Base-by-base conservation (phyloP, 2,329 filamentous ascomycete species). In the Epichloe aotearoae region DNA sequence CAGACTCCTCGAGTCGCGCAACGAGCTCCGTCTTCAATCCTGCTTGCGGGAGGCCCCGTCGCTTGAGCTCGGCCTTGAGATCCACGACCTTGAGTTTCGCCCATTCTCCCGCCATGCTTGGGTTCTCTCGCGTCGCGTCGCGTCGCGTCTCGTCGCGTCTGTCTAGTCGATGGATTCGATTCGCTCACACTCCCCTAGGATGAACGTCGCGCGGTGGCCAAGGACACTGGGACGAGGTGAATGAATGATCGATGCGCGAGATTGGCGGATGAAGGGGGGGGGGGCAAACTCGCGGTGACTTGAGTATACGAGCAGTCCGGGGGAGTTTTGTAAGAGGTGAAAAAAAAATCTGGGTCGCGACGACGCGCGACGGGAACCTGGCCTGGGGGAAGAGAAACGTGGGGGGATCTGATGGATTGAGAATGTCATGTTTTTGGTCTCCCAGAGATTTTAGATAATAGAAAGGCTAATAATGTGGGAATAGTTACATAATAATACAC, bases 11-110 rank as follows among this genome's bases (percentile, higher is more conserved):
- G 44, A 91, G 68, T 53, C 83, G 79, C 53, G 83, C 76, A 51
- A 90, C 74, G 45, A 89, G 76, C 53, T 84, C 85, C 23, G 81
- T 75, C 63, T 89, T 86, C 49, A 88, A 73, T 8, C 86, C 86
- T 23, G 78, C 77, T 54, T 81, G 77, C 5, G 80, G 71, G 39
- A 90, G 76, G n/a, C 82, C 81, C 55, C 85, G 79, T 52, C 73
- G 74, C 67, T 86, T 88, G 41, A 90, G 74, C 70, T 89, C 84
- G 20, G 79, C 79, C 66, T 83, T 85, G 52, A 91, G 75, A 60
- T 89, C 84, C 36, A 82, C 73, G 55, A 91, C 86, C 68, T 86
- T 90, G 61, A 83, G 75, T 66, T 70, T 75, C 54, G 65, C 68
- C 70, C 74, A 80, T 58, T 78, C 75, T 48, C 8, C 8, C 26